Evolutionary conservation across 1,139 yeast species (phyloP), one percentile per base, ranked within the genome.

Genomic region (Saccharomycopsis hybrid): DNA sequence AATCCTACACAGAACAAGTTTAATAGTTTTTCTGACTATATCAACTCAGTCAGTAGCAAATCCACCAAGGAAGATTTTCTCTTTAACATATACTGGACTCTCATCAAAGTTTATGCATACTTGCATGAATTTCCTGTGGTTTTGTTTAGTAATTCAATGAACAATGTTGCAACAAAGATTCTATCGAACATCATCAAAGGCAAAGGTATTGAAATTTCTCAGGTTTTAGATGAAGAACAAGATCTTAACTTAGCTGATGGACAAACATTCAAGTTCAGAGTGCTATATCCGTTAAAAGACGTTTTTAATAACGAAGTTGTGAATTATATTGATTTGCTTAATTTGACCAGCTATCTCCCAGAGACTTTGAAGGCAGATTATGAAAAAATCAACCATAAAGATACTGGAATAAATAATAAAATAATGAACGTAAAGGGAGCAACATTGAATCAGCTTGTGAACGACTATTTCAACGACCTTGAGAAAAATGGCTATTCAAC

Each of bases 121-220:
- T 63, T 67, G 13, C 66, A 71, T 33, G 63, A 66, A 0, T 78
- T 82, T 54, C 71, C 75, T 24, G 76, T 85, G 3, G 69, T 89
- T 1, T 55, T 88, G 2, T 82, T 79, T 67, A 88, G 94, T 0
- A 86, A 85, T 60, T 80, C 87, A 24, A 86, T 87, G 90, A 85
- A 96, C 1, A 74, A 82, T 48, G 63, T 90, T 13, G 96, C 97
- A 1, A 88, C 85, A 58, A 82, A 82, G 53, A 80, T 87, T 28
- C 71, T 92, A 33, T 76, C 95, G 0, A 68, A 85, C 52, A 83
- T 96, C 0, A 90, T 90, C n/a, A 86, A 85, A 59, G 98, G 98
- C 5, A 75, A 96, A 55, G 97, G 97, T 0, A 72, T 84, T 2
- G 74, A 74, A 33, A 74, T 90, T 7, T 76, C 86, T 41, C 62